Base-by-base conservation (phyloP, 306 rosid genomes). In the Vigna nakashimae region DNA sequence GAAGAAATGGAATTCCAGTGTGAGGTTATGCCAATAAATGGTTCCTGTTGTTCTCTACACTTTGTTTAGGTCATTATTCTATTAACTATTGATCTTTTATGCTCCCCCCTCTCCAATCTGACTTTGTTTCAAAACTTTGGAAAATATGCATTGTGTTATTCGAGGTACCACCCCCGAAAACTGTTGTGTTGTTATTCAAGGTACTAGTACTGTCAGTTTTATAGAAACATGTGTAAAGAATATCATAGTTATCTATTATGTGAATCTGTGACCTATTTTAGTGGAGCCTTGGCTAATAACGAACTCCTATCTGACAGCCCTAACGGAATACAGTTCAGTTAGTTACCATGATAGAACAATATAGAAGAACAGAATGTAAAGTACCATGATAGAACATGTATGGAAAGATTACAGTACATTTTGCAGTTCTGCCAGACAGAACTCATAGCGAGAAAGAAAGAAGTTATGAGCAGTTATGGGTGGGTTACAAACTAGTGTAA, bases 21-120 rank as follows among this genome's bases (percentile, higher is more conserved):
- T 62, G 77, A 69, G 77, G 76, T 84, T 80, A 71, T 80, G 79
- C 82, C 73, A 73, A 65, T 80, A 65, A 76, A 62, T 80, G 73
- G 69, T 40, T 34, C 81, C 79, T 55, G 73, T 60, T 69, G 72
- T 77, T 53, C 73, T 72, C 65, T 65, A 46, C 65, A 48, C 48
- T 82, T 77, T 69, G 26, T 82, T 77, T 79, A 70, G 79, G 79
- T 58, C 28, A 58, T 76, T 80, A 36, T 80, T 48, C 40, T 74
- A 30, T 42, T 58, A 65, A 59, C 65, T 73, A 32, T 67, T 38
- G 30, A 32, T 73, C 75, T 65, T 75, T 62, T 63, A 22, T 52
- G 4, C n/a, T 75, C 52, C 50, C 57, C 57, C 49, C 15, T 38
- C 26, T 14, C 5, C 6, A 57, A 65, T 22, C 52, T 64, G 15